Conservation (phyloP, 192 early-diverging fungal species). For the Coemansia sp. region DNA sequence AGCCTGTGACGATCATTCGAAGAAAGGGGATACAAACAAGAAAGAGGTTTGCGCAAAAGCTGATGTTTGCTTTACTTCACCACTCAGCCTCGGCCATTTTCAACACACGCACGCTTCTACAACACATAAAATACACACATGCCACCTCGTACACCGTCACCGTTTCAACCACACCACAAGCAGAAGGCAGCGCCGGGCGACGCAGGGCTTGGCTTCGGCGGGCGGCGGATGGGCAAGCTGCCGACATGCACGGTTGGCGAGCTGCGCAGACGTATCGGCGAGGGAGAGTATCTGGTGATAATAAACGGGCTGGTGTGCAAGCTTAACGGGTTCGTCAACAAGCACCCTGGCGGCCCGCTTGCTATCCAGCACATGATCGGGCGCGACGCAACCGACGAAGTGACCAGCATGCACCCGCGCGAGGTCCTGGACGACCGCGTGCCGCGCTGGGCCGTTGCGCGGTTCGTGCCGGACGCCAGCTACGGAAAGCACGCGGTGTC, state of each 20-base stretch:
- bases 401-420: slow-evolving; percentile 80
- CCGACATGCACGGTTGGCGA: slow-evolving; percentile 35
- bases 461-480: slow-evolving; percentile 27
- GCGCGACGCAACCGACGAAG: slow-evolving; percentile 90
- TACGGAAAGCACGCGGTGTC: slow-evolving; percentile 15
- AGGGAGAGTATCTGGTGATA: slow-evolving; percentile 82
- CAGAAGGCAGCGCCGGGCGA: not conserved
- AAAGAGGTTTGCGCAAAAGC: not conserved
- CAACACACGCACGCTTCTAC: not conserved
- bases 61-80: not conserved
- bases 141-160: slow-evolving; percentile 28
- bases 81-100: not conserved
- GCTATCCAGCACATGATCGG: slow-evolving; percentile 86
- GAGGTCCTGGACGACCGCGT: slow-evolving; percentile 74
- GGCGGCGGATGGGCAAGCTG: slow-evolving; percentile 26
- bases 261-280: slow-evolving; percentile 40
- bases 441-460: slow-evolving; percentile 72
- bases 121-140: slow-evolving; percentile 7
- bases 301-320: slow-evolving; percentile 87
- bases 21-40: no score
- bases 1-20: not conserved
- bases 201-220: not conserved
- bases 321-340: slow-evolving; percentile 74
- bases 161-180: slow-evolving; percentile 3
- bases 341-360: slow-evolving; percentile 92